Percentiles rank a stretch among this genome's conserved stretches.
Conservation (phyloP, 208 protist genomes). For the Wallacemonas sp. region DNA sequence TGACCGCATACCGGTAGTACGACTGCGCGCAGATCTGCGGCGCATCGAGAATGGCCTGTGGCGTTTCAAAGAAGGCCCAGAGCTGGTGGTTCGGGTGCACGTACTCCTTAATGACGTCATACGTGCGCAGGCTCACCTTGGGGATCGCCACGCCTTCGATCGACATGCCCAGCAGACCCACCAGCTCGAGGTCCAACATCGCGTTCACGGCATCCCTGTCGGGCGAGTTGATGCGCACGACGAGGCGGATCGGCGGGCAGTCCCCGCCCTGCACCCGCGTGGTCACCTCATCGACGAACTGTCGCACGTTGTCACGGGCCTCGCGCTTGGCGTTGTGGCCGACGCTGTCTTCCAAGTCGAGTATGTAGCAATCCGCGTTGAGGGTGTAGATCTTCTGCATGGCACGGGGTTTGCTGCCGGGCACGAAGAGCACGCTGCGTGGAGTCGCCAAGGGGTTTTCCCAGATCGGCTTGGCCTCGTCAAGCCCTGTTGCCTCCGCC, state of each 20-base stretch:
- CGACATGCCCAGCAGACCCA: slow-evolving; percentile 52
- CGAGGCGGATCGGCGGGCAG: slow-evolving; percentile 39
- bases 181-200: slow-evolving; percentile 81
- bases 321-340: slow-evolving; percentile 36
- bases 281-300: slow-evolving; percentile 48
- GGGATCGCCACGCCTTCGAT: slow-evolving; percentile 84
- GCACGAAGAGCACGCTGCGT: slow-evolving; percentile 79
- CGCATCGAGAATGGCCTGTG: slow-evolving; percentile 69
- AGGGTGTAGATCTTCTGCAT: slow-evolving; percentile 58
- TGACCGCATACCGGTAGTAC: slow-evolving; percentile 72
- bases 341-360: slow-evolving; percentile 81
- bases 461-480: slow-evolving; percentile 31
- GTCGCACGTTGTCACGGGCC: slow-evolving; percentile 54
- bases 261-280: slow-evolving; percentile 8
- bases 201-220: slow-evolving; percentile 64
- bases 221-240: slow-evolving; percentile 84
- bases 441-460: slow-evolving; percentile 57
- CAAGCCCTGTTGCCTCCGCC: not conserved
- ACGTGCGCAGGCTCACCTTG: slow-evolving; percentile 53
- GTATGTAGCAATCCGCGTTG: slow-evolving; percentile 69
- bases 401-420: slow-evolving; percentile 50
- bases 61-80: slow-evolving; percentile 85
- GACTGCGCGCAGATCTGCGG: slow-evolving; percentile 57
- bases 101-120: slow-evolving; percentile 53
- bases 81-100: slow-evolving; percentile 76